These are phyloP conservation scores for Entoloma clypeatum DNA, from an alignment of 1,284 basidiomycete species.

Conservation along the genomic window DNA sequence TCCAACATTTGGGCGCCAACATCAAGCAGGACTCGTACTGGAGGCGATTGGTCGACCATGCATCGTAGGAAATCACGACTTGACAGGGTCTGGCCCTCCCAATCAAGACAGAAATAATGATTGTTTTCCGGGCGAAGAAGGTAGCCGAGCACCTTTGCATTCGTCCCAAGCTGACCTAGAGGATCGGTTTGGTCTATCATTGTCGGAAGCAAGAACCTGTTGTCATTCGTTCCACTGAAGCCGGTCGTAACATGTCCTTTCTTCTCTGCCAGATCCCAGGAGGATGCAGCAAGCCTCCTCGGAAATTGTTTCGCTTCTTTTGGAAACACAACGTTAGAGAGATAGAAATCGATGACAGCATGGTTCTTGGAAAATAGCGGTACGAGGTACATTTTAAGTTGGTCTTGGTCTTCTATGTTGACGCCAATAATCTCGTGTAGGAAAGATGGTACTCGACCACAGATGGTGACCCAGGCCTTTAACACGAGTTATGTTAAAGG, in stretches of 20 bases:
- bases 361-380: slow-evolving; percentile 37
- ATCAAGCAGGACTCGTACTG: slow-evolving; percentile 47
- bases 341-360: slow-evolving; percentile 46
- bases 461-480: slow-evolving; percentile 34
- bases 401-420: slow-evolving; percentile 40
- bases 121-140: slow-evolving; percentile 44
- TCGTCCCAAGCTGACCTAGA: slow-evolving; percentile 41
- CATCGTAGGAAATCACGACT: slow-evolving; percentile 32
- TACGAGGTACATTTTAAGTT: slow-evolving; percentile 28
- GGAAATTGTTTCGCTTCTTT: slow-evolving; percentile 47
- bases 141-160: slow-evolving; percentile 44
- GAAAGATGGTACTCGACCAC: slow-evolving; percentile 24
- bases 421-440: slow-evolving; percentile 34
- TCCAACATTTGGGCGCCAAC: slow-evolving; percentile 59
- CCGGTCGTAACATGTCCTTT: slow-evolving; percentile 40
- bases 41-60: slow-evolving; percentile 30
- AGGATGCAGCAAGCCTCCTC: slow-evolving; percentile 43
- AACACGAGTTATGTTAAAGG: neutral
- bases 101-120: slow-evolving; percentile 30
- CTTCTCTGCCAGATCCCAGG: slow-evolving; percentile 49
- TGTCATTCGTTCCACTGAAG: slow-evolving; percentile 58
- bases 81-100: slow-evolving; percentile 23
- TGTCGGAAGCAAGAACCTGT: slow-evolving; percentile 43
- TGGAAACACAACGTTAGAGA: slow-evolving; percentile 46
- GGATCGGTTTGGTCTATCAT: slow-evolving; percentile 44